phyloP scores from a whole-genome alignment of 169 alveolate species.

The Plasmodium sp. region DNA sequence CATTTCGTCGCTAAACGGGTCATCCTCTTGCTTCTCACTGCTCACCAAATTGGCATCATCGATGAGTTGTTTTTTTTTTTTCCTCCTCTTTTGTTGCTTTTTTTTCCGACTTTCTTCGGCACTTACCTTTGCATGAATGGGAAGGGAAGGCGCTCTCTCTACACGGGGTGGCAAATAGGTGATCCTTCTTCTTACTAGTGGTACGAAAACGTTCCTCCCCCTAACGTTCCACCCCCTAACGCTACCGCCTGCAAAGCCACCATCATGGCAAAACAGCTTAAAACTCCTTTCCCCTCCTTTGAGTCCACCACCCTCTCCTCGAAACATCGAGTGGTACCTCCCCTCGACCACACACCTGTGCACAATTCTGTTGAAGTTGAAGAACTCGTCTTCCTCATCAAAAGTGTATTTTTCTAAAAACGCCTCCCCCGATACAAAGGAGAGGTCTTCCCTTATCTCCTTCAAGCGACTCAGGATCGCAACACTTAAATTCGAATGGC shows the following conservation, averaged over 20 bases:
- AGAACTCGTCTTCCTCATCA: constrained; percentile 29
- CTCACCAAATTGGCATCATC: background rate
- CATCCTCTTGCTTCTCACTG: background rate
- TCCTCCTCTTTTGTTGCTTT: background rate
- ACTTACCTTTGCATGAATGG: background rate
- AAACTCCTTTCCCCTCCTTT: background rate
- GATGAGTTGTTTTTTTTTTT: background rate
- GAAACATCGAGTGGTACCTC: constrained; percentile 7
- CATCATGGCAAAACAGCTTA: constrained; percentile 9
- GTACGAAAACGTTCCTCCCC: background rate
- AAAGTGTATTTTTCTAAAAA: constrained; percentile 31
- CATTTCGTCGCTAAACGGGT: background rate
- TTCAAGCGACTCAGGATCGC: constrained; percentile 8
- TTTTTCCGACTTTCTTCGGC: background rate
- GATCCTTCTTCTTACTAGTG: background rate
- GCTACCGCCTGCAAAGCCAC: background rate
- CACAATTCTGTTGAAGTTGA: constrained; percentile 14
- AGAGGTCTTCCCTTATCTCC: background rate
- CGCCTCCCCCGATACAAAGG: background rate
- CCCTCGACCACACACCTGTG: constrained; percentile 24
- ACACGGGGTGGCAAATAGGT: background rate
- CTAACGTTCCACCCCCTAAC: background rate
- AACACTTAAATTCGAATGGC: constrained; percentile 17
- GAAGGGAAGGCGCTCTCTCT: background rate
- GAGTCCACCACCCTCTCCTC: background rate